Evolutionary conservation across 768 basidiomycete species (phyloP).

Genomic region (Pisolithus orientalis): DNA sequence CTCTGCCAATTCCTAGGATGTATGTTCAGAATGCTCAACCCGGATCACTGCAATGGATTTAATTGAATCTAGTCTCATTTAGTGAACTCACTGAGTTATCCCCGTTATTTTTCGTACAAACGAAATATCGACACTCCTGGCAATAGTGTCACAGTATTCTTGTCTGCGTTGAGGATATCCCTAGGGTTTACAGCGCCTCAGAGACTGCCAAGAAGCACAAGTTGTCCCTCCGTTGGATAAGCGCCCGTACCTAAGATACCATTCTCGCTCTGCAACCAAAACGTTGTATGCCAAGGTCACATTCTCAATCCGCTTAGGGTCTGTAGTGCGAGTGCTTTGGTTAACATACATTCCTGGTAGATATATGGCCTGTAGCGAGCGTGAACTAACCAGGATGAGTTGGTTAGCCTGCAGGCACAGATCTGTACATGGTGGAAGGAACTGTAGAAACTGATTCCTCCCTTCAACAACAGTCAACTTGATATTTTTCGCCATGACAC

Average conservation of each 20-base stretch:
- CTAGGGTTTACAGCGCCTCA: conserved; percentile 21
- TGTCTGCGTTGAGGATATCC: conserved; percentile 92
- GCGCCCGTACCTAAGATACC: conserved; percentile 87
- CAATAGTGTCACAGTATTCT: conserved; percentile 88
- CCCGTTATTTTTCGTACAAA: conserved; percentile 26
- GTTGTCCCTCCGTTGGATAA: conserved; percentile 74
- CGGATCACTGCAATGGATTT: conserved; percentile 98
- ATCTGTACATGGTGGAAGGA: background rate
- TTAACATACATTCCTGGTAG: conserved; percentile 84
- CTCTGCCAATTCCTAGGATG: conserved; percentile 78
- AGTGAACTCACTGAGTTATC: background rate
- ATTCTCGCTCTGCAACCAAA: conserved; percentile 92
- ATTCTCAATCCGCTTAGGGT: conserved; percentile 74
- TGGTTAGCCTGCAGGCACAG: conserved; percentile 63
- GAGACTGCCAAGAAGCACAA: background rate
- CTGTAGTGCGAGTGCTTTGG: conserved; percentile 74
- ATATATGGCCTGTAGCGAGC: conserved; percentile 80
- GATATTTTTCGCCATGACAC: conserved; percentile 88
- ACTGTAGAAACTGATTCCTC: conserved; percentile 9
- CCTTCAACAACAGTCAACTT: conserved; percentile 89
- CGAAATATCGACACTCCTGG: conserved; percentile 91
- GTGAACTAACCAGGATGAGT: conserved; percentile 76
- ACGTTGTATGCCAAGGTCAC: conserved; percentile 64
- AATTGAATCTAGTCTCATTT: conserved; percentile 55
- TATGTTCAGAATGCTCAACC: conserved; percentile 45